phyloP scores from a whole-genome alignment of 2,329 filamentous ascomycete genomes.

The Huntiella abstrusa region DNA sequence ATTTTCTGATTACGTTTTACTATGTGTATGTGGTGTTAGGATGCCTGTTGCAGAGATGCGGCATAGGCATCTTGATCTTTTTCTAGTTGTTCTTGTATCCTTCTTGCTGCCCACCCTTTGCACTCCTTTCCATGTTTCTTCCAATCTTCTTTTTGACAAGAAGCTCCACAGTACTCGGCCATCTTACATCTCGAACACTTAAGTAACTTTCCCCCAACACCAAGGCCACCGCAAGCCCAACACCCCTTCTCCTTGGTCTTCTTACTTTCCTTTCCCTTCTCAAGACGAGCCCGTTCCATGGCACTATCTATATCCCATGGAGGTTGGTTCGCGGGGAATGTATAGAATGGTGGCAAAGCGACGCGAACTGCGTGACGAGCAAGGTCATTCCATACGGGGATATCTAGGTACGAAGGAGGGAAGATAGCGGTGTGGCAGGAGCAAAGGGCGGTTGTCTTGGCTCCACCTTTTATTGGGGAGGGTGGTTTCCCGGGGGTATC shows the following conservation, averaged over 20 bases:
- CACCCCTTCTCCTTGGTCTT: not conserved
- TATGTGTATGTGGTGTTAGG: too few relatives aligned
- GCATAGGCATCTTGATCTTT: too few relatives aligned
- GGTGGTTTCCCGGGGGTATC: slow-evolving; percentile 27
- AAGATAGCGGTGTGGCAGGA: not conserved
- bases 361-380: not conserved
- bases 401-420: not conserved
- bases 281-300: slow-evolving; percentile 15
- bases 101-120: slow-evolving; percentile 11
- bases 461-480: not conserved
- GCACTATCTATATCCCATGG: slow-evolving; percentile 26
- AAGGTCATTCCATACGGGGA: not conserved
- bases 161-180: slow-evolving; percentile 30
- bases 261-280: not conserved
- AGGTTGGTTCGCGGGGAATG: slow-evolving; percentile 34
- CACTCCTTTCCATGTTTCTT: slow-evolving; percentile 29
- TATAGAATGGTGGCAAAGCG: not conserved
- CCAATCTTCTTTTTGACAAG: slow-evolving; percentile 37
- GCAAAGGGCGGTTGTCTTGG: not conserved
- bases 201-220: slow-evolving; percentile 1
- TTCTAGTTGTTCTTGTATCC: not conserved
- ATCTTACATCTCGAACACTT: slow-evolving; percentile 26
- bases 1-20: too few relatives aligned
- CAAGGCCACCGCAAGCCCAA: slow-evolving; percentile 18
- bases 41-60: too few relatives aligned